Conservation (phyloP, 1,139 yeast species). For the Williopsis jadinii region DNA sequence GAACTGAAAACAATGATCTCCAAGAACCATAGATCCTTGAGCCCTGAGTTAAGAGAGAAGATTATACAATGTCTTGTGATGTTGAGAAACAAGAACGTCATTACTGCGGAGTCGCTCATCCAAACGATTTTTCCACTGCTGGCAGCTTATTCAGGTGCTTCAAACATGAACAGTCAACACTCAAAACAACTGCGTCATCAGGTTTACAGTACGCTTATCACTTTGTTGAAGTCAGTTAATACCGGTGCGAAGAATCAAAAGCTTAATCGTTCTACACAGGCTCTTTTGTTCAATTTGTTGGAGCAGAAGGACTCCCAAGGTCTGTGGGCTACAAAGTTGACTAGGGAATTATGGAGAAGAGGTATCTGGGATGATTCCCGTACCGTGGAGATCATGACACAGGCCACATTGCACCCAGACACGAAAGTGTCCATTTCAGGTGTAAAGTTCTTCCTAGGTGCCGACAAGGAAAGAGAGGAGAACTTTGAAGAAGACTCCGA, state of each 20-base stretch:
- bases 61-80: conserved; percentile 83
- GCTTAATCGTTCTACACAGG: conserved; percentile 84
- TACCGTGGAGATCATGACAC: conserved; percentile 94
- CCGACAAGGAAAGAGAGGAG: conserved; percentile 92
- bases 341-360: conserved; percentile 94
- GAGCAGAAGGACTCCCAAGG: conserved; percentile 79
- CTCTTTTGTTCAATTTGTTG: conserved; percentile 75
- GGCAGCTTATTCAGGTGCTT: conserved; percentile 45
- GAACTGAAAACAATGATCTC: conserved; percentile 65
- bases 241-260: conserved; percentile 82
- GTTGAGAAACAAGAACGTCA: conserved; percentile 82
- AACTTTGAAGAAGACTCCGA: conserved; percentile 66
- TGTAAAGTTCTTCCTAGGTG: conserved; percentile 84
- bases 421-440: conserved; percentile 87
- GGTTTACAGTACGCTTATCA: conserved; percentile 69
- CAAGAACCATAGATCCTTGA: conserved; percentile 71
- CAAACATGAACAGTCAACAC: conserved; percentile 55
- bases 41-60: conserved; percentile 85
- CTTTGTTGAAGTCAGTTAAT: conserved; percentile 75
- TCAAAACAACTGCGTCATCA: conserved; percentile 80
- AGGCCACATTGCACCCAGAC: conserved; percentile 85
- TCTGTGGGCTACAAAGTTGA: conserved; percentile 91
- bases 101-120: conserved; percentile 71
- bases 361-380: conserved; percentile 98
- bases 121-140: conserved; percentile 86